Percentiles rank a stretch among this genome's conserved stretches.
These are phyloP conservation scores for Pyronema omphalodes DNA, from an alignment of 495 filamentous ascomycete species.

Conservation along the genomic window DNA sequence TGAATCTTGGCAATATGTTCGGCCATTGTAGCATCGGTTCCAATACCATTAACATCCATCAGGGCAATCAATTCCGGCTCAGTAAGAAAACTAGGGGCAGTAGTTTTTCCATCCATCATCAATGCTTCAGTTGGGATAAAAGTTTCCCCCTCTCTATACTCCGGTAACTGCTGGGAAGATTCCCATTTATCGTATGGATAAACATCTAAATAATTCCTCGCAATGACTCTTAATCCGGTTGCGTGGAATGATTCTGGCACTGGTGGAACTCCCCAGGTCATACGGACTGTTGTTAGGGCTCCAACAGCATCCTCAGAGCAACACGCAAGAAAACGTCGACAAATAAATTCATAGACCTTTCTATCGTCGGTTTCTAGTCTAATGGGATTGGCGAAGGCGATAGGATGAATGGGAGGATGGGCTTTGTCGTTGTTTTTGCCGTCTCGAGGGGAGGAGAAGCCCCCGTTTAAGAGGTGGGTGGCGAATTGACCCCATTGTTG, in stretches of 20 bases:
- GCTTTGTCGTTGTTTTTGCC: constrained; percentile 87
- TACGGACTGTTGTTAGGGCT: constrained; percentile 61
- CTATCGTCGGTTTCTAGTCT: constrained; percentile 46
- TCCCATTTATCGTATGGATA: constrained; percentile 95
- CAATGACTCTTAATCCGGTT: constrained; percentile 66
- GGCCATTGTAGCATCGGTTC: constrained; percentile 96
- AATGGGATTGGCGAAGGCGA: constrained; percentile 51
- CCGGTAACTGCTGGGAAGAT: constrained; percentile 63
- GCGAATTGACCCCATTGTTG: constrained; percentile 67
- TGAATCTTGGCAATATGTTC: constrained; percentile 95
- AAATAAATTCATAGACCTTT: constrained; percentile 80
- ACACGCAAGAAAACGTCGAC: constrained; percentile 86
- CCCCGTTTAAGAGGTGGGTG: constrained; percentile 53
- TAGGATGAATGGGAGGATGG: constrained; percentile 90
- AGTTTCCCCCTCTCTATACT: constrained; percentile 53
- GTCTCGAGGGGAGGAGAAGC: constrained; percentile 60
- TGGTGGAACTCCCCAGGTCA: constrained; percentile 49
- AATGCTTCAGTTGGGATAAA: constrained; percentile 83
- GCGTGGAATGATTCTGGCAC: constrained; percentile 49
- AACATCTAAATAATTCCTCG: constrained; percentile 84
- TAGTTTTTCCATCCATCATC: constrained; percentile 74
- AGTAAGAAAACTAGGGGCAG: constrained; percentile 67
- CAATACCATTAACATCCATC: constrained; percentile 98
- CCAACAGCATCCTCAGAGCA: constrained; percentile 90
- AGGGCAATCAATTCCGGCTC: constrained; percentile 93